Evolutionary conservation across 2,329 filamentous ascomycete genomes (phyloP).

Genomic region (Microdochium trichocladiopsis): DNA sequence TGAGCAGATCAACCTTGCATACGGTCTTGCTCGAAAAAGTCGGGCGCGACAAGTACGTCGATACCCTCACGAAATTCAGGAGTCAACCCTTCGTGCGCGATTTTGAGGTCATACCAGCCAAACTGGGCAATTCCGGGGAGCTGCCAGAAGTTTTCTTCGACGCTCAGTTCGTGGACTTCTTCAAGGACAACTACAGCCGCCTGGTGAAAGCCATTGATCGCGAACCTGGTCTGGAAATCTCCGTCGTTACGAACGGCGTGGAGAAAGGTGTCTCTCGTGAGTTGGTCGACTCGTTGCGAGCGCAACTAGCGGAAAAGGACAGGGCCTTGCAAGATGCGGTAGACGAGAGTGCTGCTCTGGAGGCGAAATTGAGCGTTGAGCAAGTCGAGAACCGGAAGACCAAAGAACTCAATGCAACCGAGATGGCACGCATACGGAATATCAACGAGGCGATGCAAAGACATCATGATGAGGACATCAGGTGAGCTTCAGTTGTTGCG

Average conservation of each 20-base stretch:
- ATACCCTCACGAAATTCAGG: constrained; percentile 71
- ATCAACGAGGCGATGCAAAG: constrained; percentile 66
- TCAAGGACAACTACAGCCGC: constrained; percentile 92
- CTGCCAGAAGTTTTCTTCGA: constrained; percentile 83
- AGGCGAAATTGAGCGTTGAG: constrained; percentile 60
- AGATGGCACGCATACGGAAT: constrained; percentile 50
- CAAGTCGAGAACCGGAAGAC: constrained; percentile 63
- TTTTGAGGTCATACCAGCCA: constrained; percentile 79
- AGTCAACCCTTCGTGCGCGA: constrained; percentile 75
- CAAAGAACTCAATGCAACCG: constrained; percentile 49
- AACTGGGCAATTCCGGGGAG: constrained; percentile 43
- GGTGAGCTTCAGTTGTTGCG: constrained; percentile 28
- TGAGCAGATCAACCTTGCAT: constrained; percentile 74
- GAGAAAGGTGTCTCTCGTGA: constrained; percentile 92
- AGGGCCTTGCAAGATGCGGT: constrained; percentile 39
- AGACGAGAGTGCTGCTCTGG: constrained; percentile 36
- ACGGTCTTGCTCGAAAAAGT: constrained; percentile 69
- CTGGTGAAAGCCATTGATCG: constrained; percentile 80
- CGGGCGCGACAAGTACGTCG: constrained; percentile 80
- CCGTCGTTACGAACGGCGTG: constrained; percentile 69
- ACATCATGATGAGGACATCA: constrained; percentile 61
- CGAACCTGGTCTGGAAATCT: constrained; percentile 81
- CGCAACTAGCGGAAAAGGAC: constrained; percentile 69
- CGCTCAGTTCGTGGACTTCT: constrained; percentile 79
- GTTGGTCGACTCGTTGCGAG: constrained; percentile 76